Base-by-base conservation (phyloP, 1,139 yeast species). In the Pichia kudriavzevii region DNA sequence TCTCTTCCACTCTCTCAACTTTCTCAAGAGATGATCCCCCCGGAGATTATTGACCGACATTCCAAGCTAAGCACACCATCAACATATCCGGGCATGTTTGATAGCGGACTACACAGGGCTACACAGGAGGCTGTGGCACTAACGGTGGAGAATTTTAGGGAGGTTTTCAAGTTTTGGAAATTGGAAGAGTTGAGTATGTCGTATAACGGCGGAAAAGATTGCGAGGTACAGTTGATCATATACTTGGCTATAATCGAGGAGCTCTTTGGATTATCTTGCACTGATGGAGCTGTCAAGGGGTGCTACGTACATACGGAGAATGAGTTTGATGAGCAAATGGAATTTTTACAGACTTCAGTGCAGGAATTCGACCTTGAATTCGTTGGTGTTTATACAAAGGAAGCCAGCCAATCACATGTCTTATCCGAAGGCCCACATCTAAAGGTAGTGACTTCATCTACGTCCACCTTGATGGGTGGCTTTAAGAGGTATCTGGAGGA, bases 151-250 rank as follows among this genome's bases (percentile, higher is more conserved):
- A 32, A 38, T 20, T 32, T 42, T 10, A 10, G 36, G 7, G 2
- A 58, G 17, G 59, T 63, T 1, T 47, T 66, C n/a, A 43, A 51
- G 2, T 42, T 43, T 26, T 66, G 55, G 45, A 52, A 67, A 1
- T 56, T 72, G 24, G 65, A 66, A 11, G 76, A 82, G 43, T 59
- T 84, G 4, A 79, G 94, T 4, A 63, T 85, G 7, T 79, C 93
- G 5, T 85, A 80, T 57, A 85, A 85, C 51, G 95, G 95, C 6
- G 95, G 95, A 2, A 85, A 85, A 50, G 95, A 85, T 58, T 85
- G 95, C 49, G 66, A 83, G 22, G 95, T 84, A 29, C 79, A 84
- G 83, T 66, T 85, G 31, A 62, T 82, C 11, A 54, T 85, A 2
- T 68, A 79, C 26, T 59, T 82, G 38, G 77, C 85, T 1, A 71